A percentile compares a stretch with the other conserved stretches of the same genome.
Conservation (phyloP, 257 asterid genomes). For the Agastache rugosa region DNA sequence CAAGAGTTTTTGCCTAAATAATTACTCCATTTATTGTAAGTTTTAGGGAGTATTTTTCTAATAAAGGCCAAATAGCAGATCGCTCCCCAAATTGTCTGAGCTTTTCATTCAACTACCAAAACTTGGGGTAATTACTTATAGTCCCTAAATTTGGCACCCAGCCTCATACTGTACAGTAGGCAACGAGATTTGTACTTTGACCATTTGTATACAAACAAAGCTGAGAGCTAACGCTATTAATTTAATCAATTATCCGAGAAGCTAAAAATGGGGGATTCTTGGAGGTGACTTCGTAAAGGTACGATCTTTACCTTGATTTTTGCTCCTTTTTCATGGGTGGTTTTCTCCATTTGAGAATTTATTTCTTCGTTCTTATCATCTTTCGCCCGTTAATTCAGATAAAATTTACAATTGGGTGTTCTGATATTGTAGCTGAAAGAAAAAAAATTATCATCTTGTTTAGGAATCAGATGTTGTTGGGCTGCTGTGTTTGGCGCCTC, state of each 20-base stretch:
- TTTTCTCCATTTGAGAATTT: neutral
- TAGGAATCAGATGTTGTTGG: neutral
- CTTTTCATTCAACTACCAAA: slow-evolving; percentile 6
- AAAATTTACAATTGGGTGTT: neutral
- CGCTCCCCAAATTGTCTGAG: neutral
- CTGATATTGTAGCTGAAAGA: neutral
- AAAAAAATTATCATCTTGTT: neutral
- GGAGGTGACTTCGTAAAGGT: slow-evolving; percentile 29
- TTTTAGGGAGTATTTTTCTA: too few relatives aligned
- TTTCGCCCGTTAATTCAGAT: neutral
- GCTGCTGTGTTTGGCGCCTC: neutral
- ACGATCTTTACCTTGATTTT: neutral
- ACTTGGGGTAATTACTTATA: slow-evolving; percentile 15
- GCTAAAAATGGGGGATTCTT: neutral
- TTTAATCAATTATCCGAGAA: neutral
- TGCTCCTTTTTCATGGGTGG: neutral
- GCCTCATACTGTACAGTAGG: neutral
- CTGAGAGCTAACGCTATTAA: neutral
- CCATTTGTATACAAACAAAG: neutral
- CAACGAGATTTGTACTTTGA: neutral
- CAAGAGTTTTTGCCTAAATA: too few relatives aligned
- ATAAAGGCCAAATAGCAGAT: too few relatives aligned
- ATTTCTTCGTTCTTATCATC: neutral
- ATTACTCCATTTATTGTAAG: too few relatives aligned
- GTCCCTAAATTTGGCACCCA: neutral